phyloP scores from a whole-genome alignment of 495 filamentous ascomycete species.

The Lophiotrema nucula region DNA sequence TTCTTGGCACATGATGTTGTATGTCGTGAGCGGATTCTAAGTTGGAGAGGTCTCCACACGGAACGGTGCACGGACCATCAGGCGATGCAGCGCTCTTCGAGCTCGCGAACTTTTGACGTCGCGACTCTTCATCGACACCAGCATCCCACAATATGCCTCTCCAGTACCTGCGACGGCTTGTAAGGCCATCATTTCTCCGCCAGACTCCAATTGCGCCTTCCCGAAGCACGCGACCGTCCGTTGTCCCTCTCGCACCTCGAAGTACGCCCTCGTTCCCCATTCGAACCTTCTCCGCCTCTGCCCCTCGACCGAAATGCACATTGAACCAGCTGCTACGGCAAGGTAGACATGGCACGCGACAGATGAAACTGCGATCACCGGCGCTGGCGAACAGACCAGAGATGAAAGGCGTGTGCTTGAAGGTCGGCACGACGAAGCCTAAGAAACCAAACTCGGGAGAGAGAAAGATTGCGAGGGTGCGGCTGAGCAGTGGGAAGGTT shows the following conservation, averaged over 20 bases:
- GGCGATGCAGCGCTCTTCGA: too few species aligned
- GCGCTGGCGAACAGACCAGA: conserved; percentile 73
- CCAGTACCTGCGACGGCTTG: conserved; percentile 27
- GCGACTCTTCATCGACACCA: background rate
- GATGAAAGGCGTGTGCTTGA: conserved; percentile 93
- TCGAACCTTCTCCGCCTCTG: conserved; percentile 31
- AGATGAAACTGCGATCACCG: conserved; percentile 70
- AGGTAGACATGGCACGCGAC: conserved; percentile 66
- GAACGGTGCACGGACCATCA: conserved; percentile 16
- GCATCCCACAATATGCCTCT: conserved; percentile 22
- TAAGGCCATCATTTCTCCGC: conserved; percentile 19
- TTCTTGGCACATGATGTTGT: too few species aligned
- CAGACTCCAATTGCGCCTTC: background rate
- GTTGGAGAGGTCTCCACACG: too few species aligned
- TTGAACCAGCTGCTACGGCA: conserved; percentile 57
- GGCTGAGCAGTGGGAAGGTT: conserved; percentile 81
- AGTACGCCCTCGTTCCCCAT: conserved; percentile 16
- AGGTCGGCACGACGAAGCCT: conserved; percentile 85
- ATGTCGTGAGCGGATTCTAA: too few species aligned
- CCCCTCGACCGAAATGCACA: conserved; percentile 34
- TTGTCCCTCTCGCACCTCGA: conserved; percentile 1
- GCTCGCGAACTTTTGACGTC: conserved; percentile 8
- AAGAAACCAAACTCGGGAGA: conserved; percentile 99
- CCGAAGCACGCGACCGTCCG: conserved; percentile 3
- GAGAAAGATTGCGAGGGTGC: conserved; percentile 83